Percentiles rank a stretch among this genome's conserved stretches.
Evolutionary conservation across 163 green algal genomes (phyloP).

Genomic region (Volvox carteri): DNA sequence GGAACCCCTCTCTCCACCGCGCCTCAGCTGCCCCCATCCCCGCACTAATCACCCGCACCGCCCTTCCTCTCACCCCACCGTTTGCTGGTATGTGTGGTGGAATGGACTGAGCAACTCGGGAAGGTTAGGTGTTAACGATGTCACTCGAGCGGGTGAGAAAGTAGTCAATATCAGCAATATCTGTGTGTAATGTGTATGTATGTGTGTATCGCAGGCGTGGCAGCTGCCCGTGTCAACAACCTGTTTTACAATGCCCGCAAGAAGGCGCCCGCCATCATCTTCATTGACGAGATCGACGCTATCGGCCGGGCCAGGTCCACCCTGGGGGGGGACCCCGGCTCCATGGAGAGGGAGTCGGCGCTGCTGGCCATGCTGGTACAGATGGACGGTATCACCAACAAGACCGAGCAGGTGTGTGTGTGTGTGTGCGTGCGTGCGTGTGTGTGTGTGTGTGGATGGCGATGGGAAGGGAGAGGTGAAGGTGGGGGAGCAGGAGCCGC

Average conservation of each 20-base stretch:
- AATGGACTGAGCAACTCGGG: too few relatives aligned
- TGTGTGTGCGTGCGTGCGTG: too few relatives aligned
- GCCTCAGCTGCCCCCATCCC: not conserved
- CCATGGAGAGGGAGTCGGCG: constrained; percentile 77
- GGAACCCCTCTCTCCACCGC: not conserved
- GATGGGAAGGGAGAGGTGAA: not conserved
- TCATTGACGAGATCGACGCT: constrained; percentile 99
- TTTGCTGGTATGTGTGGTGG: too few relatives aligned
- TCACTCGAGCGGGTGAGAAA: too few relatives aligned
- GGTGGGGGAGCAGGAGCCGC: constrained; percentile 17
- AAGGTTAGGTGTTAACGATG: too few relatives aligned
- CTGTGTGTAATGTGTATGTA: too few relatives aligned
- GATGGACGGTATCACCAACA: constrained; percentile 93
- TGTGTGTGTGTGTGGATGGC: too few relatives aligned
- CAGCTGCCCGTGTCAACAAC: constrained; percentile 72
- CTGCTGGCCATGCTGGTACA: constrained; percentile 91
- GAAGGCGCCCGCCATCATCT: constrained; percentile 95
- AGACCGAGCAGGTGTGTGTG: constrained; percentile 69
- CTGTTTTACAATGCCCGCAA: constrained; percentile 78
- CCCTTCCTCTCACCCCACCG: not conserved
- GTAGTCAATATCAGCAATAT: too few relatives aligned
- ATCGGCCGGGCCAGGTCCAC: constrained; percentile 77
- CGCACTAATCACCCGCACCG: not conserved
- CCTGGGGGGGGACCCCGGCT: constrained; percentile 71
- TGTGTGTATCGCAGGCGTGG: constrained; percentile 69